Percentiles rank a stretch among this genome's conserved stretches.
Evolutionary conservation across 78 protist genomes (phyloP).

Genomic region (Dictyostelium brefeldianum): DNA sequence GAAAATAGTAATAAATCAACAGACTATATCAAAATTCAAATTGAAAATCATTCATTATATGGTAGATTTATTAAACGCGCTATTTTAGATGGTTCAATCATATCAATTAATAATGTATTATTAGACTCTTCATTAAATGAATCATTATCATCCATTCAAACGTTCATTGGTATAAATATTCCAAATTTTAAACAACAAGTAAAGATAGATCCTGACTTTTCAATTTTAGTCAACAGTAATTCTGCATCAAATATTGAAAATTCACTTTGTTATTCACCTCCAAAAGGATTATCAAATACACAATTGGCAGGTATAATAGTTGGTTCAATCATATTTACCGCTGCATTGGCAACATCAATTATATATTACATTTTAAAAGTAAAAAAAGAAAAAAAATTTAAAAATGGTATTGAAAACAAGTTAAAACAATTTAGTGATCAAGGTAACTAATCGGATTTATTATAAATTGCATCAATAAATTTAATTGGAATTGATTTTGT

Average conservation of each 20-base stretch:
- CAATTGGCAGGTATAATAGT: no score
- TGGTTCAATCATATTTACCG: no score
- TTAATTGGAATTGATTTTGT: background rate
- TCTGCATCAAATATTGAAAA: no score
- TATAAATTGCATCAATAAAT: background rate
- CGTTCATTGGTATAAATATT: conserved; percentile 6
- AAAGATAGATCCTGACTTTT: conserved; percentile 6
- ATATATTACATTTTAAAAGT: no score
- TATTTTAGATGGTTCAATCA: background rate
- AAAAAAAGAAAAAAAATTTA: no score
- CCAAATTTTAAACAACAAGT: background rate
- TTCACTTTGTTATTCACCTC: no score
- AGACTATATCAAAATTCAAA: conserved; percentile 1
- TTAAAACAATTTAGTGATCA: no score
- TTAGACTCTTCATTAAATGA: background rate
- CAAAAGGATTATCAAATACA: no score
- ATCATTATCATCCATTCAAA: background rate
- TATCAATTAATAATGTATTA: background rate
- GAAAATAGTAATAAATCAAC: background rate
- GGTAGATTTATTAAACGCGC: conserved; percentile 34
- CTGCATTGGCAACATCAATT: no score
- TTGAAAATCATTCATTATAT: background rate
- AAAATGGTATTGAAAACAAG: no score
- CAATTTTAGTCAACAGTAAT: no score
- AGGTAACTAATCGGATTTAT: background rate